Evolutionary conservation across 306 rosid species (phyloP).

Genomic region (Prunus campanulata): DNA sequence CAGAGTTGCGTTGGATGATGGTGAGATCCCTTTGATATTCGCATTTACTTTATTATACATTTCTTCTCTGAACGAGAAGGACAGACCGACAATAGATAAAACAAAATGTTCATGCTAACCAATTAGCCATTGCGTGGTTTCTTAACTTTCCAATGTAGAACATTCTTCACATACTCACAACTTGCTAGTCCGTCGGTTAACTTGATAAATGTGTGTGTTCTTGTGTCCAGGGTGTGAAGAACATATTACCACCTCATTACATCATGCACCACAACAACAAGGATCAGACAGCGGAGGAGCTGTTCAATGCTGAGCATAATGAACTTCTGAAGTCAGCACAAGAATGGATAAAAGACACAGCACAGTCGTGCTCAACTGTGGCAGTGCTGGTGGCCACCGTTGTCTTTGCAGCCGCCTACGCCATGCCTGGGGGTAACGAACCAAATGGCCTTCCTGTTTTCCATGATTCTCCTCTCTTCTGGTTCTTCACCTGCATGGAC

Average conservation of each 20-base stretch:
- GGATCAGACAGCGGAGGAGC: slow-evolving; percentile 5
- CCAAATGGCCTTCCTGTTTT: neutral
- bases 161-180: neutral
- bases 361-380: slow-evolving; percentile 36
- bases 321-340: slow-evolving; percentile 12
- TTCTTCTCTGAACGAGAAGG: too few relatives aligned
- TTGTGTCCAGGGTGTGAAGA: slow-evolving; percentile 26
- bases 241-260: slow-evolving; percentile 1
- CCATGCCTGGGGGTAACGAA: slow-evolving; percentile 18
- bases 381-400: slow-evolving; percentile 33
- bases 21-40: neutral
- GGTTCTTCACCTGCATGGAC: slow-evolving; percentile 33
- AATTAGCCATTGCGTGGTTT: neutral
- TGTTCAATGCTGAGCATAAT: slow-evolving; percentile 5
- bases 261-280: slow-evolving; percentile 10
- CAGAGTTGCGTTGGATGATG: neutral
- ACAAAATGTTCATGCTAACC: neutral
- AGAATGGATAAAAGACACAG: slow-evolving; percentile 27
- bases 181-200: neutral
- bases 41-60: too few relatives aligned
- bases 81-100: too few relatives aligned
- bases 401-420: slow-evolving; percentile 35
- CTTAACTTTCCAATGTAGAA: too few relatives aligned
- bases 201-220: neutral
- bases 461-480: slow-evolving; percentile 16